Percentiles rank a stretch among this genome's conserved stretches.
Evolutionary conservation across 306 rosid species (phyloP).

Genomic region (Dalbergia cultrata): DNA sequence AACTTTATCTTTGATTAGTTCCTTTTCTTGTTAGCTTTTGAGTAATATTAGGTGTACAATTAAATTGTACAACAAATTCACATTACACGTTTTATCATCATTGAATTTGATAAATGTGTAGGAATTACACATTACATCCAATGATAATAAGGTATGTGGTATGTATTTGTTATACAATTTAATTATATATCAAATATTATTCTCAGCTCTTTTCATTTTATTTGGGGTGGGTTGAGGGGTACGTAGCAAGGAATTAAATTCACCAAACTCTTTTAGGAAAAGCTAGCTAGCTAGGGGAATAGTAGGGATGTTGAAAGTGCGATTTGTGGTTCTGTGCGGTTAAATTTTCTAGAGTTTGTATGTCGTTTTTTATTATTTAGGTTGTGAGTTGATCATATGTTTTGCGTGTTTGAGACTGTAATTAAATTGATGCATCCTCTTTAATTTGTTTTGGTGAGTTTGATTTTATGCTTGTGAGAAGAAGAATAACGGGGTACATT

Average conservation of each 20-base stretch:
- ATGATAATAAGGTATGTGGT: too few species aligned
- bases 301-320: not conserved
- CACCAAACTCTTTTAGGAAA: constrained; percentile 1
- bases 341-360: constrained; percentile 20
- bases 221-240: too few species aligned
- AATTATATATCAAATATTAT: too few species aligned
- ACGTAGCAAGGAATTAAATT: not conserved
- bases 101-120: too few species aligned
- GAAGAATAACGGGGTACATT: constrained; percentile 14
- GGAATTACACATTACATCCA: too few species aligned
- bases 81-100: too few species aligned
- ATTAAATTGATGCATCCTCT: constrained; percentile 55
- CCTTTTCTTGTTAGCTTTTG: not conserved
- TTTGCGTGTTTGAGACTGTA: constrained; percentile 56
- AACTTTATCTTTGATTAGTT: not conserved
- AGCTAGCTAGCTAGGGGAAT: constrained; percentile 4
- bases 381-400: constrained; percentile 30
- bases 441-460: constrained; percentile 42
- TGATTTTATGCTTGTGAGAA: not conserved
- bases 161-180: too few species aligned
- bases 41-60: too few species aligned
- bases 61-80: too few species aligned
- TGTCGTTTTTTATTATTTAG: constrained; percentile 28
- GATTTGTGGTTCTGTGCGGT: constrained; percentile 34
- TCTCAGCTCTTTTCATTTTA: too few species aligned